A percentile compares a stretch with the other conserved stretches of the same genome.
These are phyloP conservation scores for Melocanna baccifera DNA, from an alignment of 176 grass and related monocot species.

Conservation along the genomic window DNA sequence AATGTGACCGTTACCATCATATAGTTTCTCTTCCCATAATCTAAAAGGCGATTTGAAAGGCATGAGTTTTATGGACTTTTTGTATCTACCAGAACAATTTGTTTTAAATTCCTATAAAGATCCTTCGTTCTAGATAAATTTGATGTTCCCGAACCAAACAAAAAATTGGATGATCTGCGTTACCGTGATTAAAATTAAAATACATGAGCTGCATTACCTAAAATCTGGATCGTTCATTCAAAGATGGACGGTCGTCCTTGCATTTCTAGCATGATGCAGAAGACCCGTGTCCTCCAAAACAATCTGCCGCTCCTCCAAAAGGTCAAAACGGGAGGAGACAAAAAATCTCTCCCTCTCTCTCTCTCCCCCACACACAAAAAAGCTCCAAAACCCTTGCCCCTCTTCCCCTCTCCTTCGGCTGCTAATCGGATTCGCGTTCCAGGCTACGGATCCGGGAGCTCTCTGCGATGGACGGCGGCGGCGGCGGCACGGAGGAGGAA, in stretches of 20 bases:
- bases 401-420: not conserved
- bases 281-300: not conserved
- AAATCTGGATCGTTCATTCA: not conserved
- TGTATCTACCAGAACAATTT: not conserved
- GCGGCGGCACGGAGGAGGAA: slow-evolving; percentile 49
- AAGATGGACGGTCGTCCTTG: not conserved
- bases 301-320: not conserved
- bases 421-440: slow-evolving; percentile 12
- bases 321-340: not conserved
- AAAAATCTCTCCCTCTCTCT: not conserved
- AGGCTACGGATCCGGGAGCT: slow-evolving; percentile 32
- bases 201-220: not conserved
- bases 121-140: not conserved
- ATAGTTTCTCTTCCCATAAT: too few relatives aligned
- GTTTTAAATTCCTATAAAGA: not conserved
- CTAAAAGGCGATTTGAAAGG: not conserved
- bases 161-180: not conserved
- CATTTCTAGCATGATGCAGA: not conserved
- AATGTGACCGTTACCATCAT: too few relatives aligned
- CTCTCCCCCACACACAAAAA: not conserved
- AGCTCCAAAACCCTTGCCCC: too few relatives aligned
- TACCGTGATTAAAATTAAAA: not conserved
- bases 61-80: not conserved
- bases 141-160: not conserved
- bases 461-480: slow-evolving; percentile 39